Conservation (phyloP, 768 basidiomycete genomes). For the Agaricus sinodeliciosus region DNA sequence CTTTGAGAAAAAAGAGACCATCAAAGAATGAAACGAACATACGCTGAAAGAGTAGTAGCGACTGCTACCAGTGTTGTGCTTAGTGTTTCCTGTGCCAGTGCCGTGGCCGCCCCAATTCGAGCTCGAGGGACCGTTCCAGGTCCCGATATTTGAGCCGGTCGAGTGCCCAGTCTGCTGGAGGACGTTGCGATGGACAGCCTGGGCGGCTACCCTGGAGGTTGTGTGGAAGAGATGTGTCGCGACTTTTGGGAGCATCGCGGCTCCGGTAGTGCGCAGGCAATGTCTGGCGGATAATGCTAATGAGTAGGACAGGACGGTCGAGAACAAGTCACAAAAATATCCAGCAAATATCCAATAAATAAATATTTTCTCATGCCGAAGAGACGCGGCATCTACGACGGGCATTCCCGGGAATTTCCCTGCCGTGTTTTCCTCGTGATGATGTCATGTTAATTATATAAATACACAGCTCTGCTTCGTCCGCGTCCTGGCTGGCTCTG, state of each 20-base stretch:
- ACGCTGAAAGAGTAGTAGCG: constrained; percentile 68
- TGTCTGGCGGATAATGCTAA: neutral
- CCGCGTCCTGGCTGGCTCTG: neutral
- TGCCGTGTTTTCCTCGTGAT: neutral
- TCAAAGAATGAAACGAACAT: constrained; percentile 3
- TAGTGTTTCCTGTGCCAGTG: constrained; percentile 65
- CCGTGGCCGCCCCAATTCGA: constrained; percentile 43
- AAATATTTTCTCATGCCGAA: constrained; percentile 5
- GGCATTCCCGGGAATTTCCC: neutral
- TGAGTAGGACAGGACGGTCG: neutral
- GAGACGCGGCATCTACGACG: neutral
- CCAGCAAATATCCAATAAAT: constrained; percentile 1
- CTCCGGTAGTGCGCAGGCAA: neutral
- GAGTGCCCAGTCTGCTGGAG: constrained; percentile 48
- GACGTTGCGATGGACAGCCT: constrained; percentile 75
- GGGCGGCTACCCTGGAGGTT: constrained; percentile 68
- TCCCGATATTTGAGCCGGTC: constrained; percentile 24
- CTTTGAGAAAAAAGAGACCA: neutral
- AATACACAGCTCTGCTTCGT: neutral
- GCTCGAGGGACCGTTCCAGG: constrained; percentile 18
- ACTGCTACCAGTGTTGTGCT: constrained; percentile 64
- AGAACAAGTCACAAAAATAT: neutral
- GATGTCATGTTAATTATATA: neutral
- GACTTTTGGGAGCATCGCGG: constrained; percentile 73
- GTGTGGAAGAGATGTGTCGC: constrained; percentile 73